These are phyloP conservation scores for Sphaerobolus stellatus DNA, from an alignment of 1,284 basidiomycete species.

Conservation along the genomic window DNA sequence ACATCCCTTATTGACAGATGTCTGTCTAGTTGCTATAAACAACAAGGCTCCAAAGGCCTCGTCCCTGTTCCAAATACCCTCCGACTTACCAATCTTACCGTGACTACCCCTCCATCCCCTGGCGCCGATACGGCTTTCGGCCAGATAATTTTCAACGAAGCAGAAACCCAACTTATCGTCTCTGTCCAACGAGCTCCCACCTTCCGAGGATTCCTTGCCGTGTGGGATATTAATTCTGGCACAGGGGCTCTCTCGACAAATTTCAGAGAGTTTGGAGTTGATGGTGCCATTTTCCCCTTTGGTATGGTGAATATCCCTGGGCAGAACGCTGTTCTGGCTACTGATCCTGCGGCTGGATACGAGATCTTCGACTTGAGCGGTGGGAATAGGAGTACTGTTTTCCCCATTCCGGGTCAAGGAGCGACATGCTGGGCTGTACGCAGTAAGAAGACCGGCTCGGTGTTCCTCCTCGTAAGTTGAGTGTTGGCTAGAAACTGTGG, in stretches of 20 bases:
- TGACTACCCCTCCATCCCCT: constrained; percentile 15
- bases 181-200: constrained; percentile 12
- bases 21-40: constrained; percentile 11
- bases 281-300: too few species aligned
- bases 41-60: constrained; percentile 8
- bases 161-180: constrained; percentile 11
- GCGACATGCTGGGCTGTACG: constrained; percentile 52
- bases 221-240: constrained; percentile 18
- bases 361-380: constrained; percentile 28
- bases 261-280: constrained; percentile 23
- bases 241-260: constrained; percentile 33
- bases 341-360: constrained; percentile 34
- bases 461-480: too few species aligned
- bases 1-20: neutral
- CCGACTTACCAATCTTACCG: constrained; percentile 7
- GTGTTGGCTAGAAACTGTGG: too few species aligned
- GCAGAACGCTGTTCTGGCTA: constrained; percentile 29
- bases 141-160: constrained; percentile 24
- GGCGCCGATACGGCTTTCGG: constrained; percentile 4
- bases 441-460: constrained; percentile 43
- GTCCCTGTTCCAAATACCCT: constrained; percentile 6
- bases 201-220: constrained; percentile 12
- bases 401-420: constrained; percentile 39
- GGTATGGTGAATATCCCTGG: constrained; percentile 30
- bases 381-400: constrained; percentile 24